Conservation (phyloP, 768 basidiomycete species). For the Tulasnella sp. region DNA sequence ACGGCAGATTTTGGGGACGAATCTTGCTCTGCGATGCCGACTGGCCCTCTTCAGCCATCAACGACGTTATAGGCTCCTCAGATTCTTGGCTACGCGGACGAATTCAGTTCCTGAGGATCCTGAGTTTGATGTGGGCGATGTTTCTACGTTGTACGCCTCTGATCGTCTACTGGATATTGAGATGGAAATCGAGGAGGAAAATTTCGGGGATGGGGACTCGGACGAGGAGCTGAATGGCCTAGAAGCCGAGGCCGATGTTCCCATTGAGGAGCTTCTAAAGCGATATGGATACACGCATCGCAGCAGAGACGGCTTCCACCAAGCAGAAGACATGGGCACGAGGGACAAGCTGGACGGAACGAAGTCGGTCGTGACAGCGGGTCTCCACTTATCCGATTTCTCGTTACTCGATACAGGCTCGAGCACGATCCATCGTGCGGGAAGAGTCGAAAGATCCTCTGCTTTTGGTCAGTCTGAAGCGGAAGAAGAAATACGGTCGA, state of each 20-base stretch:
- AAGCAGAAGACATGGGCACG: neutral
- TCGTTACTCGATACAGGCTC: too few relatives aligned
- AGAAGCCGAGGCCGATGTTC: conserved; percentile 29
- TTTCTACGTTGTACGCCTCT: conserved; percentile 17
- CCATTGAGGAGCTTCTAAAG: conserved; percentile 30
- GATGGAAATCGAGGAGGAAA: conserved; percentile 19
- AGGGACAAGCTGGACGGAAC: neutral
- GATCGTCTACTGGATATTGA: conserved; percentile 20
- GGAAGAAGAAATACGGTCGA: neutral
- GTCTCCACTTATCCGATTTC: too few relatives aligned
- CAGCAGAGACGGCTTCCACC: neutral
- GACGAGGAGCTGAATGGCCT: conserved; percentile 26
- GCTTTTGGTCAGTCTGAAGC: neutral
- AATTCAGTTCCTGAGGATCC: neutral
- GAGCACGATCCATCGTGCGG: too few relatives aligned
- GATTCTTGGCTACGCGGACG: neutral
- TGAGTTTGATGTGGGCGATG: conserved; percentile 19
- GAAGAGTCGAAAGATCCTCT: too few relatives aligned
- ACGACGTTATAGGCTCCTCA: neutral
- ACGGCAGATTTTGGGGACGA: neutral
- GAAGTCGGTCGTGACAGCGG: too few relatives aligned
- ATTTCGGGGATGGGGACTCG: conserved; percentile 15
- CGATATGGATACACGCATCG: conserved; percentile 25
- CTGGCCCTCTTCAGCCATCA: neutral
- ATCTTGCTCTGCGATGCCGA: neutral